These are phyloP conservation scores for Penicillium sp. DNA, from an alignment of 2,329 filamentous ascomycete genomes.

Conservation along the genomic window DNA sequence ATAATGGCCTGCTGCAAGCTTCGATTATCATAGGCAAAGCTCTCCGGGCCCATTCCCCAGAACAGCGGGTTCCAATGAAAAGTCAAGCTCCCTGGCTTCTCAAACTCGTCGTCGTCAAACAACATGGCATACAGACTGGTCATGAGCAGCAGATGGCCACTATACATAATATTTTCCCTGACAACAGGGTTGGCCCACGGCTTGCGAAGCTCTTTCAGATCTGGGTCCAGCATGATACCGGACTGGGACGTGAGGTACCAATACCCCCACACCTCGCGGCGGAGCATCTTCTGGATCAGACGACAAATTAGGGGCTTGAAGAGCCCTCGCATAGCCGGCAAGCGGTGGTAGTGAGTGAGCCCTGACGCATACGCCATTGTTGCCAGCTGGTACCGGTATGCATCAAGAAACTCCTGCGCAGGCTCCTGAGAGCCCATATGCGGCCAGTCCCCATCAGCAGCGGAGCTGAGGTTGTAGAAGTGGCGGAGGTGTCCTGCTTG, in stretches of 20 bases:
- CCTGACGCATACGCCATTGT: slow-evolving; percentile 39
- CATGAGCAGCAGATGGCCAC: slow-evolving; percentile 40
- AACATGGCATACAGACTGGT: slow-evolving; percentile 40
- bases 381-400: slow-evolving; percentile 38
- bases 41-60: slow-evolving; percentile 35
- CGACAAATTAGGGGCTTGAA: slow-evolving; percentile 33
- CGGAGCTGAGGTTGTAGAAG: background rate
- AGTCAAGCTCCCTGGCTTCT: slow-evolving; percentile 26
- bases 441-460: background rate
- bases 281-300: slow-evolving; percentile 42
- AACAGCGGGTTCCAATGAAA: slow-evolving; percentile 41
- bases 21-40: slow-evolving; percentile 30
- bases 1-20: slow-evolving; percentile 33
- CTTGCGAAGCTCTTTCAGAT: slow-evolving; percentile 35
- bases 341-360: slow-evolving; percentile 37
- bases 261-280: slow-evolving; percentile 41
- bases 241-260: slow-evolving; percentile 39
- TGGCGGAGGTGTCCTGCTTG: slow-evolving; percentile 4
- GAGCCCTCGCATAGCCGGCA: slow-evolving; percentile 30
- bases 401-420: slow-evolving; percentile 31
- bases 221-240: slow-evolving; percentile 32
- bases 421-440: slow-evolving; percentile 27
- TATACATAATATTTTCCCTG: slow-evolving; percentile 44
- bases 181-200: slow-evolving; percentile 42
- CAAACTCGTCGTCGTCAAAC: slow-evolving; percentile 40